phyloP scores from a whole-genome alignment of 768 basidiomycete species.

The Tricholoma furcatifolium region DNA sequence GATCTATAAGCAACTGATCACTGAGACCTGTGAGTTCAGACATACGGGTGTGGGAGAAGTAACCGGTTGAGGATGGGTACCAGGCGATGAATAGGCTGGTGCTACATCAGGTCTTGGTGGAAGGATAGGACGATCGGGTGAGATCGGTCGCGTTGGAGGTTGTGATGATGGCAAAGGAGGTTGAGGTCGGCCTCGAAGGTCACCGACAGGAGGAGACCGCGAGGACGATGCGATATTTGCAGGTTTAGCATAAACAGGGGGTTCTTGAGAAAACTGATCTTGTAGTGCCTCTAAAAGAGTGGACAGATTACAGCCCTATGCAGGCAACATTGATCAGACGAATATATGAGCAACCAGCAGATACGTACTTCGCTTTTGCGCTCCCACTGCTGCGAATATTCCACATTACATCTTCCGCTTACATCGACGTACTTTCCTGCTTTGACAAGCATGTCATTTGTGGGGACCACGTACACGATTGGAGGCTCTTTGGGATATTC shows the following conservation, averaged over 20 bases:
- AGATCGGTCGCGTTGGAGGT: conserved; percentile 18
- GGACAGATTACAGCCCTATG: conserved; percentile 76
- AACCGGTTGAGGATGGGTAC: conserved; percentile 1
- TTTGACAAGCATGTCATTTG: conserved; percentile 84
- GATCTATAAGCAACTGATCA: conserved; percentile 3
- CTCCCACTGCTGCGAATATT: conserved; percentile 77
- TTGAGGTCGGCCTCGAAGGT: conserved; percentile 31
- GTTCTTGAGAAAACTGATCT: conserved; percentile 77
- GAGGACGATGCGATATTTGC: conserved; percentile 24
- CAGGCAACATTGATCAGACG: conserved; percentile 9
- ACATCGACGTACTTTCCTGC: conserved; percentile 75
- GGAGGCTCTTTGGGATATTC: conserved; percentile 86
- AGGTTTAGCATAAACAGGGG: conserved; percentile 90
- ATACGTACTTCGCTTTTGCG: conserved; percentile 77
- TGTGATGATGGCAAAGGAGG: conserved; percentile 28
- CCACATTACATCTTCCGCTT: conserved; percentile 68
- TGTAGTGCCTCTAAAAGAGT: conserved; percentile 77
- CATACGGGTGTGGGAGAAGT: conserved; percentile 11
- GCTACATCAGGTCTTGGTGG: conserved; percentile 31
- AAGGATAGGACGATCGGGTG: conserved; percentile 27
- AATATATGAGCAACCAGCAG: conserved; percentile 12
- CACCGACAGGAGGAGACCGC: conserved; percentile 10
- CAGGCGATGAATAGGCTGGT: conserved; percentile 8
- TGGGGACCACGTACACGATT: conserved; percentile 89
- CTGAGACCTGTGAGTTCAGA: not conserved